These are phyloP conservation scores for Epichloe uncinata DNA, from an alignment of 2,329 filamentous ascomycete genomes.

Conservation along the genomic window DNA sequence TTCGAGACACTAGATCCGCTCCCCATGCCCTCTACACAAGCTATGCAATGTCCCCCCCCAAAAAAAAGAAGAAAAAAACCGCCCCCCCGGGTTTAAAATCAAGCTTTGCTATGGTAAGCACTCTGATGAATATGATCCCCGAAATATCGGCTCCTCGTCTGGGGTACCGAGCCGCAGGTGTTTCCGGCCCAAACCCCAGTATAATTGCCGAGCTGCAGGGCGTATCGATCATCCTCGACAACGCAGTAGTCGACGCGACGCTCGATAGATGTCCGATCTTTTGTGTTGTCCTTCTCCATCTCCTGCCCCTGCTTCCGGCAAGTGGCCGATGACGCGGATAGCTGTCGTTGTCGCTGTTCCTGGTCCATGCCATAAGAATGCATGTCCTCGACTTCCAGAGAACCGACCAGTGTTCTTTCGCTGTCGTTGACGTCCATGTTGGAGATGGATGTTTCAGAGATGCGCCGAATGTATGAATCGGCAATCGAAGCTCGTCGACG, in stretches of 20 bases:
- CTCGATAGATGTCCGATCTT: constrained; percentile 4
- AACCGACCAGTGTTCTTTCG: constrained; percentile 3
- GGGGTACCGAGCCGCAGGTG: constrained; percentile 3
- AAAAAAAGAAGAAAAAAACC: too few relatives aligned
- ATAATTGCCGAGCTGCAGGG: constrained; percentile 10
- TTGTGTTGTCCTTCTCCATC: not conserved
- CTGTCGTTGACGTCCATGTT: constrained; percentile 5
- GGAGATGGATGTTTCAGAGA: not conserved
- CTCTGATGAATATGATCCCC: constrained; percentile 10
- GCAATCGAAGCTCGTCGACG: not conserved
- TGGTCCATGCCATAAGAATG: not conserved
- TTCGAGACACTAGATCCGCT: too few relatives aligned
- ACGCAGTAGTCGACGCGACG: constrained; percentile 8
- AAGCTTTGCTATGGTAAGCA: constrained; percentile 1
- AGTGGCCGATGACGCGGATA: too few relatives aligned
- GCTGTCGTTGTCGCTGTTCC: not conserved
- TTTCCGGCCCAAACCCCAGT: constrained; percentile 11
- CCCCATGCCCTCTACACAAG: not conserved
- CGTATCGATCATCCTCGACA: constrained; percentile 3
- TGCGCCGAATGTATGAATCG: not conserved
- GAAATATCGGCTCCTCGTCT: constrained; percentile 9
- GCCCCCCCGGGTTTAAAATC: not conserved
- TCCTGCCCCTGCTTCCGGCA: not conserved
- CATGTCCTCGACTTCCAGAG: not conserved
- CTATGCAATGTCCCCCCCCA: not conserved